Conservation (phyloP, 176 grass and related monocot genomes). For the Zoysia pacifica region DNA sequence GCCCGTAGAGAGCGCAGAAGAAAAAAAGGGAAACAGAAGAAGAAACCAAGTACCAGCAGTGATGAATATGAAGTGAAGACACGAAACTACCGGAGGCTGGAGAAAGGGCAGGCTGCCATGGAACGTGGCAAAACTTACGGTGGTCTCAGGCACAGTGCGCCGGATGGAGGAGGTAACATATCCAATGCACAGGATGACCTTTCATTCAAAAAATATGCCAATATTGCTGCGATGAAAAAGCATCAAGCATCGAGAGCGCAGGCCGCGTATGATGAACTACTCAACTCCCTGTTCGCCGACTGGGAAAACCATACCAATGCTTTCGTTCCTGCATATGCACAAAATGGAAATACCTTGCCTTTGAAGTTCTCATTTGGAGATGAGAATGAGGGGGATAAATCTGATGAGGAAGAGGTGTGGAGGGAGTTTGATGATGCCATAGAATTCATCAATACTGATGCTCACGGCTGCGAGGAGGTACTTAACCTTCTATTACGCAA, state of each 20-base stretch:
- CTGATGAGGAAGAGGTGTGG: conserved; percentile 40
- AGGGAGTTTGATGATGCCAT: background rate
- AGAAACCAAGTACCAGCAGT: background rate
- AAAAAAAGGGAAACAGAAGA: background rate
- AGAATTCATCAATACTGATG: background rate
- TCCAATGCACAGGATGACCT: conserved; percentile 19
- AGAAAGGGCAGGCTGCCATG: conserved; percentile 16
- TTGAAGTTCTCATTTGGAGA: conserved; percentile 41
- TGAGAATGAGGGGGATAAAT: conserved; percentile 7
- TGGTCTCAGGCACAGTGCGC: background rate
- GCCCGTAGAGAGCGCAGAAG: background rate
- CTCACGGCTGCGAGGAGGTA: conserved; percentile 35
- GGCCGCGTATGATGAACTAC: conserved; percentile 3
- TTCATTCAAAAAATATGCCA: conserved; percentile 33
- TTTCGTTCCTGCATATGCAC: conserved; percentile 5
- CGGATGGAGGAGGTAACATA: background rate
- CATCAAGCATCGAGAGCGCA: background rate
- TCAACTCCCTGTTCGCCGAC: conserved; percentile 26
- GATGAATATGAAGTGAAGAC: conserved; percentile 4
- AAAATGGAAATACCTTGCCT: background rate
- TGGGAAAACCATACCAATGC: conserved; percentile 15
- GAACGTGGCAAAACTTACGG: background rate
- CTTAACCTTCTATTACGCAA: background rate
- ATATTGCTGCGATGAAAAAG: conserved; percentile 12
- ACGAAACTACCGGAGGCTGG: conserved; percentile 1